A percentile compares a stretch with the other conserved stretches of the same genome.
Conservation (phyloP, 148 eudicot genomes). For the Oxyria digyna region DNA sequence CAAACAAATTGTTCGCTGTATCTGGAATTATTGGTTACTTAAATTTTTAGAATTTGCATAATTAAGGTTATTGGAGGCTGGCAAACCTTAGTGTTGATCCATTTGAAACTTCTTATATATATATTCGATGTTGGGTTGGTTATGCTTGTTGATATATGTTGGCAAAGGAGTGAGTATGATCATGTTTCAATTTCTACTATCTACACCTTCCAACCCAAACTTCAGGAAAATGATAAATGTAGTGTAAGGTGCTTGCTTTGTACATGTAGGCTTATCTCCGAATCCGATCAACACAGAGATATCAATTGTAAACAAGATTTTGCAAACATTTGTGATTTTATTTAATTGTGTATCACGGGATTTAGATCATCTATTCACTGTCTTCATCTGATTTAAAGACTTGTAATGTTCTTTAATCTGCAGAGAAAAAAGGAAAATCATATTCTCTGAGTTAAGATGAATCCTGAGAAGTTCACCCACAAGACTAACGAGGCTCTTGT, state of each 20-base stretch:
- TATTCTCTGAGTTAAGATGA: conserved; percentile 26
- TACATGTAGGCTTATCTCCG: neutral
- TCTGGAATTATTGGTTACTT: neutral
- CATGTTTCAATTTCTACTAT: neutral
- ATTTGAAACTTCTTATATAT: neutral
- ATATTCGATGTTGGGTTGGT: neutral
- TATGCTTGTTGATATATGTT: neutral
- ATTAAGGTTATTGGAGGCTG: neutral
- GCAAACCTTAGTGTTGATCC: neutral
- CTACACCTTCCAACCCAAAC: neutral
- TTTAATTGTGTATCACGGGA: neutral
- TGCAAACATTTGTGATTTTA: neutral
- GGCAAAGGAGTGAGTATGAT: neutral
- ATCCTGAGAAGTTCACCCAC: conserved; percentile 77
- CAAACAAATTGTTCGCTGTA: neutral
- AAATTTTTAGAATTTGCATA: neutral
- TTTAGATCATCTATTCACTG: neutral
- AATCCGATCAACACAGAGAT: no score
- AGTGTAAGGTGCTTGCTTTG: neutral
- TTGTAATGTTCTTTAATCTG: neutral
- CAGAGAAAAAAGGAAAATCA: neutral
- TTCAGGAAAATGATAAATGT: neutral
- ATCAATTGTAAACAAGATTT: neutral
- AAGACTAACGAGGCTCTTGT: conserved; percentile 59
- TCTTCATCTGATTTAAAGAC: neutral